phyloP scores from a whole-genome alignment of 192 early-diverging fungal genomes.

The Mortierella alpina region DNA sequence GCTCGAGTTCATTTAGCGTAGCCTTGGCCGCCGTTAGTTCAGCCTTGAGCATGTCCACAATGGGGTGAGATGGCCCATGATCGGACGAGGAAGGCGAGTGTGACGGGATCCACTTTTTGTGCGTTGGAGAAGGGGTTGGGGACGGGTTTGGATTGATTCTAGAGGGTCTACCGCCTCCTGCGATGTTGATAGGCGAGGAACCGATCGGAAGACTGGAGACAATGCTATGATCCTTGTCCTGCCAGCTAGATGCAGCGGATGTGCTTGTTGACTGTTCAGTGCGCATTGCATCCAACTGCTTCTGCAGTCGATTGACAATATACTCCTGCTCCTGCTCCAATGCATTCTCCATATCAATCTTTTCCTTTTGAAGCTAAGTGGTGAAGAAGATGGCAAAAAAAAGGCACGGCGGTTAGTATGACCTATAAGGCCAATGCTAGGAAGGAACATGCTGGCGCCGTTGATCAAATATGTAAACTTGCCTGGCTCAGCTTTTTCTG shows the following conservation, averaged over 20 bases:
- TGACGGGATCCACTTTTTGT: slow-evolving; percentile 50
- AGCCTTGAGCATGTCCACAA: slow-evolving; percentile 53
- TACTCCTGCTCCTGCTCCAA: slow-evolving; percentile 94
- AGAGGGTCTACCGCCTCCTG: slow-evolving; percentile 37
- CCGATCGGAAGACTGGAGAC: slow-evolving; percentile 39
- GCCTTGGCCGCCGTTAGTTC: slow-evolving; percentile 47
- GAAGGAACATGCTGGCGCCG: neutral
- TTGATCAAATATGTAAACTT: neutral
- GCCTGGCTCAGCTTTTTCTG: slow-evolving; percentile 78
- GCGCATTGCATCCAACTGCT: slow-evolving; percentile 74
- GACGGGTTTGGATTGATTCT: slow-evolving; percentile 45
- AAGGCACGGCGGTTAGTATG: slow-evolving; percentile 1
- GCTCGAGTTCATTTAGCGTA: slow-evolving; percentile 53
- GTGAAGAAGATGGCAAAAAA: neutral
- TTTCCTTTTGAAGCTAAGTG: slow-evolving; percentile 82
- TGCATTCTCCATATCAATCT: slow-evolving; percentile 89
- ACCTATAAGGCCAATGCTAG: neutral
- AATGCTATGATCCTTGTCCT: slow-evolving; percentile 44
- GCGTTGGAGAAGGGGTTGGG: slow-evolving; percentile 48
- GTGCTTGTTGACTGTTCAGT: slow-evolving; percentile 49
- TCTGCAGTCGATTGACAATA: slow-evolving; percentile 89
- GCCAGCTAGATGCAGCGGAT: slow-evolving; percentile 50
- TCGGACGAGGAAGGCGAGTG: slow-evolving; percentile 49
- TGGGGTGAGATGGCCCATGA: slow-evolving; percentile 48
- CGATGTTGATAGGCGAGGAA: slow-evolving; percentile 51